Evolutionary conservation across 192 early-diverging fungal genomes (phyloP).

Genomic region (Backusella macrospora): DNA sequence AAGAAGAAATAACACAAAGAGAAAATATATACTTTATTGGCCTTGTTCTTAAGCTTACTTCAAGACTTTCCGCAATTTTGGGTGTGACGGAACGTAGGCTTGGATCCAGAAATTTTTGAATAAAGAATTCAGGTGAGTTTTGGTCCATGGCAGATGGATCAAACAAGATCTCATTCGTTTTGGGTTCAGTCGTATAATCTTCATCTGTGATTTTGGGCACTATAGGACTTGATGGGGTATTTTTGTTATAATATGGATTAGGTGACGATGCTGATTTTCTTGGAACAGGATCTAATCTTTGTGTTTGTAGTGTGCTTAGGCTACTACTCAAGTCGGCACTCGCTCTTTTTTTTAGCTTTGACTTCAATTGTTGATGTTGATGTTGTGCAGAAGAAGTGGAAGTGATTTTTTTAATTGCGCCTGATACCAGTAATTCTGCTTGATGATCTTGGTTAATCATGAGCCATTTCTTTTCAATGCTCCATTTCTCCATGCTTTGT

Average conservation of each 20-base stretch:
- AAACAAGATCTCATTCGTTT: not conserved
- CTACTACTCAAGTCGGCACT: not conserved
- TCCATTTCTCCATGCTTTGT: conserved; percentile 45
- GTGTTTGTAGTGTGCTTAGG: not conserved
- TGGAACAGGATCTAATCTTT: not conserved
- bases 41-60: conserved; percentile 56
- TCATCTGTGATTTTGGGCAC: not conserved
- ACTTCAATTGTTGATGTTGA: not conserved
- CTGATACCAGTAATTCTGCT: conserved; percentile 41
- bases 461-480: conserved; percentile 57
- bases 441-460: conserved; percentile 55
- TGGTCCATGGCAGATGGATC: conserved; percentile 36
- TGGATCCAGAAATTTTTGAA: conserved; percentile 51
- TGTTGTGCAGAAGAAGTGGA: not conserved
- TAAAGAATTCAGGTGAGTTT: conserved; percentile 58
- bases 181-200: not conserved
- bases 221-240: not conserved
- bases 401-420: not conserved
- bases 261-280: conserved; percentile 17
- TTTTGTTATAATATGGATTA: not conserved
- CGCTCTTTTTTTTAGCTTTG: not conserved
- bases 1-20: not conserved
- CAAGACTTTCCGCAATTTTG: conserved; percentile 49
- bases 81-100: conserved; percentile 49
- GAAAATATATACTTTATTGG: conserved; percentile 49